Percentiles rank a stretch among this genome's conserved stretches.
Evolutionary conservation across 139 green algal species (phyloP).

Genomic region (Chlamydomonas sp.): DNA sequence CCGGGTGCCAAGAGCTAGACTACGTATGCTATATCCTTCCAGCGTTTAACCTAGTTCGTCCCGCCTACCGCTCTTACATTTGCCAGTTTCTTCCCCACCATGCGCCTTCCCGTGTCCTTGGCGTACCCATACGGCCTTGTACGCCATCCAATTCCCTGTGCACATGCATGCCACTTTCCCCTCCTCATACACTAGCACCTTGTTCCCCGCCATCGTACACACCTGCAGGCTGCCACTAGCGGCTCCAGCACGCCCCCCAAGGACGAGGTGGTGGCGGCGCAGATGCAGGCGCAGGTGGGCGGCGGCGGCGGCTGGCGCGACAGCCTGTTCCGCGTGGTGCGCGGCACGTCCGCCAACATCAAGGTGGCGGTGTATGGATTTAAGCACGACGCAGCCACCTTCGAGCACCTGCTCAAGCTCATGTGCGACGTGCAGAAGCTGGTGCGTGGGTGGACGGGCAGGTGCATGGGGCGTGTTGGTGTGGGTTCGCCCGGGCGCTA

Average conservation of each 20-base stretch:
- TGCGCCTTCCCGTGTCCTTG: too few species aligned
- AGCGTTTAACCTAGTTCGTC: too few species aligned
- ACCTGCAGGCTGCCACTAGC: too few species aligned
- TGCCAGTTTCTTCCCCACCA: too few species aligned
- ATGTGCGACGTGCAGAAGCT: conserved; percentile 64
- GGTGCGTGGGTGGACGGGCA: conserved; percentile 25
- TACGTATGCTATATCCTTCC: too few species aligned
- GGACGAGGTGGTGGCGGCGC: conserved; percentile 8
- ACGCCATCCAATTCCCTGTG: too few species aligned
- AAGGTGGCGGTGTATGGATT: conserved; percentile 83
- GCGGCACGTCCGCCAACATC: conserved; percentile 64
- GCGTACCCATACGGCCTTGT: too few species aligned
- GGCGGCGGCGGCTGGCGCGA: conserved; percentile 39
- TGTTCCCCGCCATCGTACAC: background rate
- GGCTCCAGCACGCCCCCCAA: background rate
- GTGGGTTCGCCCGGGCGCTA: background rate
- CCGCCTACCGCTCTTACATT: too few species aligned
- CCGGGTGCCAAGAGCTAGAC: too few species aligned
- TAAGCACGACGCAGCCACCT: conserved; percentile 93
- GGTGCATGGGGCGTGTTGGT: background rate
- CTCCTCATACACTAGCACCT: too few species aligned
- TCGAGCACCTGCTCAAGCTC: conserved; percentile 86
- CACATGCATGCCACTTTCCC: too few species aligned
- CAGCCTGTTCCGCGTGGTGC: conserved; percentile 19
- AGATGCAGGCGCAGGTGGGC: conserved; percentile 9